A percentile compares a stretch with the other conserved stretches of the same genome.
Evolutionary conservation across 306 rosid genomes (phyloP).

Genomic region (Vachellia collinsii): DNA sequence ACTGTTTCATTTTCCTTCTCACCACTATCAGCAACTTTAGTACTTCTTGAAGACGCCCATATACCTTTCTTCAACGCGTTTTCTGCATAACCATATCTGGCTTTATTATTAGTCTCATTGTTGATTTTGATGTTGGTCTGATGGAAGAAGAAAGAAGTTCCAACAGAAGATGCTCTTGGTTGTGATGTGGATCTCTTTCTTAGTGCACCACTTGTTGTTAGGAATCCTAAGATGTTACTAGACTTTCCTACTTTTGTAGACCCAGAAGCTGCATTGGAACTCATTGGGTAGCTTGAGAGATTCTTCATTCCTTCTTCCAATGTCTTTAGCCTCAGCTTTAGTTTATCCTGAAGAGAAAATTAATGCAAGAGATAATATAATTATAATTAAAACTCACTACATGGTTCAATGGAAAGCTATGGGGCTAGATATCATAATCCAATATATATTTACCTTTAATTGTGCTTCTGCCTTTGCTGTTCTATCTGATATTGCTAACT

Average conservation of each 20-base stretch:
- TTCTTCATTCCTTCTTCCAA: conserved; percentile 85
- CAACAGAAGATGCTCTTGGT: conserved; percentile 62
- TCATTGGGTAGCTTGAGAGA: conserved; percentile 43
- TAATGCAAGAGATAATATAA: conserved; percentile 19
- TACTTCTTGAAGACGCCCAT: conserved; percentile 68
- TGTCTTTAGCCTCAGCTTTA: conserved; percentile 80
- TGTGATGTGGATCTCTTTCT: conserved; percentile 83
- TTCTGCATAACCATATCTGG: conserved; percentile 53
- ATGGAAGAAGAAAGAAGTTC: conserved; percentile 49
- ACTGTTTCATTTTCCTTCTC: conserved; percentile 63
- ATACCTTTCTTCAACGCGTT: conserved; percentile 59
- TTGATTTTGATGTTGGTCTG: conserved; percentile 49
- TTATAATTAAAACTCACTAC: not conserved
- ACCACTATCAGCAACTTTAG: conserved; percentile 63
- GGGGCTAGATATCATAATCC: not conserved
- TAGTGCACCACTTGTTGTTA: conserved; percentile 57
- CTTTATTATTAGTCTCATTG: conserved; percentile 46
- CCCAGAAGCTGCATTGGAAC: conserved; percentile 39
- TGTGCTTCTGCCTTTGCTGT: conserved; percentile 88
- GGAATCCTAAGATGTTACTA: conserved; percentile 70
- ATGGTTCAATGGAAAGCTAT: conserved; percentile 16
- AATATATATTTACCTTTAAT: conserved; percentile 59
- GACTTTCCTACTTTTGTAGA: conserved; percentile 69
- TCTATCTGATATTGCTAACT: conserved; percentile 71
- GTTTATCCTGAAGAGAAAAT: conserved; percentile 66